Conservation (phyloP, 108 stramenopile species). For the Ochromonas danica region DNA sequence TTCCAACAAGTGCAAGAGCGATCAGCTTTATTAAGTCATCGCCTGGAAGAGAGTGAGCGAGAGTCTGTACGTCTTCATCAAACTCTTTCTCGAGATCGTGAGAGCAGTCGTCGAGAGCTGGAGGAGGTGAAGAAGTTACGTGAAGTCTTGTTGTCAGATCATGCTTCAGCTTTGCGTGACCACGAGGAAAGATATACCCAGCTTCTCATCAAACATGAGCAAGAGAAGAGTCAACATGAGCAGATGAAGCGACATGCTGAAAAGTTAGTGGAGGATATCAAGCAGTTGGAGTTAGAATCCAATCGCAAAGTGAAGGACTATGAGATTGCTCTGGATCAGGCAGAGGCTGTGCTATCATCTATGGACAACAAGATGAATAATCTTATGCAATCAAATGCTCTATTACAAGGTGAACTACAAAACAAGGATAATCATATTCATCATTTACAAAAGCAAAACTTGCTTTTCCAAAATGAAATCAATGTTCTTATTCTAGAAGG, state of each 20-base stretch:
- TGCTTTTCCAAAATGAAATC: too few species aligned
- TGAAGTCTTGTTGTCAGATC: slow-evolving; percentile 9
- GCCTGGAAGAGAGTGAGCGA: slow-evolving; percentile 18
- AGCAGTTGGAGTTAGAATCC: not conserved
- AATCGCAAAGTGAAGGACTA: not conserved
- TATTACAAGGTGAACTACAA: not conserved
- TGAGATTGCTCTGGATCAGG: not conserved
- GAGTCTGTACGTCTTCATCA: slow-evolving; percentile 15
- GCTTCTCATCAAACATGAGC: slow-evolving; percentile 15
- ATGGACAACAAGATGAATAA: not conserved
- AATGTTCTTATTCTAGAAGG: not conserved
- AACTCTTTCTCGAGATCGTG: not conserved
- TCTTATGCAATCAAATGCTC: not conserved
- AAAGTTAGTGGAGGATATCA: slow-evolving; percentile 4
- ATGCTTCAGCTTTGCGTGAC: slow-evolving; percentile 8
- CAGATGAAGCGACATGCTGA: slow-evolving; percentile 18
- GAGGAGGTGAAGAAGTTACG: slow-evolving; percentile 3
- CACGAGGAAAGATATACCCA: slow-evolving; percentile 6
- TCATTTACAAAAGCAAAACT: not conserved
- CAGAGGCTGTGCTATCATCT: not conserved
- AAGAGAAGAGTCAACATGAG: slow-evolving; percentile 15
- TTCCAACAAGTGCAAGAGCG: not conserved
- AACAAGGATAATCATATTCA: not conserved
- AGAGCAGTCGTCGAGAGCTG: not conserved
- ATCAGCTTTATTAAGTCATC: slow-evolving; percentile 30